A percentile compares a stretch with the other conserved stretches of the same genome.
Conservation (phyloP, 352 stramenopile species). For the Phytophthora tubulina region DNA sequence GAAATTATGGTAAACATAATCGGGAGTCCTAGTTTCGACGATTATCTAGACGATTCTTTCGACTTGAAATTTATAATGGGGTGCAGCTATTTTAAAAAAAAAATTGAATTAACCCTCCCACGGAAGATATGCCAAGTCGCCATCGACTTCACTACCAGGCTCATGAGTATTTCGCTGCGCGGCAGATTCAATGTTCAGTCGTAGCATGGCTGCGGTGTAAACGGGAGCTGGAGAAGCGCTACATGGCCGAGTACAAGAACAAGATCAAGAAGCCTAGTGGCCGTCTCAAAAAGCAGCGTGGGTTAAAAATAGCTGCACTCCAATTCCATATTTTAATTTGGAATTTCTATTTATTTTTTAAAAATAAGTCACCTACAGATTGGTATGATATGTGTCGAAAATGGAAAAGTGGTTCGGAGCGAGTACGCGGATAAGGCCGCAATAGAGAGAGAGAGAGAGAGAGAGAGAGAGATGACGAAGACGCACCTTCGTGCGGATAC, state of each 20-base stretch:
- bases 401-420: slow-evolving; percentile 2
- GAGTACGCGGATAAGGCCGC: background rate
- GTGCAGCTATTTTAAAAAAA: no score
- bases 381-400: background rate
- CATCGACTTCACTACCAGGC: slow-evolving; percentile 61
- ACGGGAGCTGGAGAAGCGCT: slow-evolving; percentile 61
- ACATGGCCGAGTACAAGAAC: slow-evolving; percentile 80
- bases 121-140: slow-evolving; percentile 18
- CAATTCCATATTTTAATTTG: no score
- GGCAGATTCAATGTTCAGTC: slow-evolving; percentile 64
- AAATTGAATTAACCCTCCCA: slow-evolving; percentile 29
- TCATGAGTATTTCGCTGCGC: slow-evolving; percentile 74
- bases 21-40: no score
- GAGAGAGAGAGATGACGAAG: background rate
- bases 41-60: no score
- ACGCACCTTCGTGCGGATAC: slow-evolving; percentile 44
- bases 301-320: slow-evolving; percentile 3
- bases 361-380: no score
- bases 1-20: no score
- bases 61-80: no score
- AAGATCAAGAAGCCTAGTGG: slow-evolving; percentile 79
- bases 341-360: no score
- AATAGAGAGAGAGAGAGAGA: background rate
- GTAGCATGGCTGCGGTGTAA: slow-evolving; percentile 64
- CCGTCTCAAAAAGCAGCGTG: slow-evolving; percentile 71